A percentile compares a stretch with the other conserved stretches of the same genome.
These are phyloP conservation scores for Paspalum vaginatum DNA, from an alignment of 176 grass and related monocot genomes.

Conservation along the genomic window DNA sequence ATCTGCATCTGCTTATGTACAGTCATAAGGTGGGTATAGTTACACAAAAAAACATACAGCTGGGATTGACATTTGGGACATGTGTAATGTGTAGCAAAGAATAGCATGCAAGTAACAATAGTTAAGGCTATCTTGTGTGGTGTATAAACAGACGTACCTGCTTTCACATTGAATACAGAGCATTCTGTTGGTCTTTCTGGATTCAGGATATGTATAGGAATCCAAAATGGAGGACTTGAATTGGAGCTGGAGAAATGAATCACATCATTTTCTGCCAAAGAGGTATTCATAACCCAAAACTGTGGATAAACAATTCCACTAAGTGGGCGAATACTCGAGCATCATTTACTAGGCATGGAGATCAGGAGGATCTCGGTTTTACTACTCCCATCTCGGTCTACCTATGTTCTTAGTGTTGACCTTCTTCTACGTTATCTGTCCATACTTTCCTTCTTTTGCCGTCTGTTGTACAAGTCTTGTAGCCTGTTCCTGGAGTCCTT, in stretches of 20 bases:
- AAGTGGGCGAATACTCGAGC: neutral
- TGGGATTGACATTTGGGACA: neutral
- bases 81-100: conserved; percentile 13
- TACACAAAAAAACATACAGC: conserved; percentile 23
- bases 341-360: conserved; percentile 12
- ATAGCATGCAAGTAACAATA: conserved; percentile 7
- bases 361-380: neutral
- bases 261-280: conserved; percentile 22
- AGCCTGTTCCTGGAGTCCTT: neutral
- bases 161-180: conserved; percentile 92
- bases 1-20: neutral
- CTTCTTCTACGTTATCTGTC: neutral
- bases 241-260: conserved; percentile 70
- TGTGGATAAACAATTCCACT: neutral
- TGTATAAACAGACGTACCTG: conserved; percentile 62
- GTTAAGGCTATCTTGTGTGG: conserved; percentile 34
- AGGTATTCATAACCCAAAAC: conserved; percentile 8
- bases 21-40: neutral
- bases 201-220: conserved; percentile 98
- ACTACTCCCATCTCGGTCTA: neutral
- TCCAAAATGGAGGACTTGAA: conserved; percentile 95
- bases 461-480: neutral
- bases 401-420: neutral
- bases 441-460: neutral
- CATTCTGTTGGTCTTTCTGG: conserved; percentile 98